phyloP scores from a whole-genome alignment of 116 monocot species.

The Zostera marina region DNA sequence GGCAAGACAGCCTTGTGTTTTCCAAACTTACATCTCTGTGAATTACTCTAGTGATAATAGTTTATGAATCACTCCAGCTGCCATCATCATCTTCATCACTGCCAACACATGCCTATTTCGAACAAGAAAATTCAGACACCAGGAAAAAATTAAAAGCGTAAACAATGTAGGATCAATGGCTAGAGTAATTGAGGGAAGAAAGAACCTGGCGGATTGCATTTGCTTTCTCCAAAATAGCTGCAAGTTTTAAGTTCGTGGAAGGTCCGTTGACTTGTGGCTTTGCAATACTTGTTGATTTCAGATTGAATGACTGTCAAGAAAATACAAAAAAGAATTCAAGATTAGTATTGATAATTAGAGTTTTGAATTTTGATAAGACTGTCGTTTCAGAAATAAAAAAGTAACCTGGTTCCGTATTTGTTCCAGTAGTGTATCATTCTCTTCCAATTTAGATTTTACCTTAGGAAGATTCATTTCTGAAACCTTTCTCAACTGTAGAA shows the following conservation, averaged over 20 bases:
- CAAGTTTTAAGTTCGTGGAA: slow-evolving; percentile 69
- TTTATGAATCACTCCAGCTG: too few relatives aligned
- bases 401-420: slow-evolving; percentile 81
- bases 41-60: too few relatives aligned
- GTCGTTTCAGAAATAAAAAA: slow-evolving; percentile 2
- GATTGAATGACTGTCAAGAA: slow-evolving; percentile 53
- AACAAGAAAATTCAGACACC: too few relatives aligned
- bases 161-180: too few relatives aligned
- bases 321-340: not conserved
- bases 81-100: too few relatives aligned
- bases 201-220: slow-evolving; percentile 81
- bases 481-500: slow-evolving; percentile 80
- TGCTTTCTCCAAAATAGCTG: slow-evolving; percentile 91
- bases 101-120: too few relatives aligned
- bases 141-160: too few relatives aligned
- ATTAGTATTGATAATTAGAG: not conserved
- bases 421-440: slow-evolving; percentile 63
- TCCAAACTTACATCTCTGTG: too few relatives aligned
- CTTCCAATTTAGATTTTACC: slow-evolving; percentile 35
- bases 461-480: slow-evolving; percentile 40
- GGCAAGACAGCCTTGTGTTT: too few relatives aligned
- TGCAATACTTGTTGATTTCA: slow-evolving; percentile 45
- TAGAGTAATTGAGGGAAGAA: not conserved
- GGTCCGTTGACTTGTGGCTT: slow-evolving; percentile 45
- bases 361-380: not conserved